Evolutionary conservation across 345 rosid species (phyloP).

Genomic region (Pistacia integerrima): DNA sequence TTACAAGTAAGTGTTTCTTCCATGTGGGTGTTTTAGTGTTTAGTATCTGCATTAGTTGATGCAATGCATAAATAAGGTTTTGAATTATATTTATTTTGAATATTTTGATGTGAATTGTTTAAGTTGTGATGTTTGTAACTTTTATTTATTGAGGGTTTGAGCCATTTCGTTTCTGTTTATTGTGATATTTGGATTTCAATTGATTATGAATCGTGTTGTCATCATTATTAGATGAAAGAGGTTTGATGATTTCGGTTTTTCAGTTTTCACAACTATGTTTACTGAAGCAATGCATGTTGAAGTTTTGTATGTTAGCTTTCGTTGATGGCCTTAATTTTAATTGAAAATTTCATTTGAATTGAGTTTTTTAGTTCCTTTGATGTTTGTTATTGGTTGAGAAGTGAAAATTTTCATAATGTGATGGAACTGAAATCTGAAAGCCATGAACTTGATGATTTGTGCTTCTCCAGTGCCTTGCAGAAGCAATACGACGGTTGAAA

Average conservation of each 20-base stretch:
- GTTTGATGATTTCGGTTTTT: slow-evolving; percentile 16
- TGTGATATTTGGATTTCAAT: background rate
- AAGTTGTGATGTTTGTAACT: slow-evolving; percentile 10
- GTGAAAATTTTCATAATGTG: slow-evolving; percentile 4
- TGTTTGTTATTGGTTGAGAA: background rate
- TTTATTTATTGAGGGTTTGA: slow-evolving; percentile 1
- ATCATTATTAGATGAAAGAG: background rate
- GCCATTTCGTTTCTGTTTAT: background rate
- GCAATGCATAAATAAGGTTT: slow-evolving; percentile 1
- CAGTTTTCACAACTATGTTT: background rate
- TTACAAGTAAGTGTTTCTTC: background rate
- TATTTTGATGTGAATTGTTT: background rate
- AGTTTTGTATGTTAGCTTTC: background rate
- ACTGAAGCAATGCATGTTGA: background rate
- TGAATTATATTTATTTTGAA: background rate
- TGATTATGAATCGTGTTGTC: too few relatives aligned
- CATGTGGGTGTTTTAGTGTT: background rate
- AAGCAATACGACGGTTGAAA: slow-evolving; percentile 54
- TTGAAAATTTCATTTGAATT: background rate
- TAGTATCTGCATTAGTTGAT: background rate
- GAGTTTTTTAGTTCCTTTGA: background rate
- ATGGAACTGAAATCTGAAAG: background rate
- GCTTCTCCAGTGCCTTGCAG: slow-evolving; percentile 30
- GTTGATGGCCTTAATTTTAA: background rate
- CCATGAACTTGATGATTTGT: slow-evolving; percentile 27